Base-by-base conservation (phyloP, 2,329 filamentous ascomycete genomes). In the Fusarium agapanthi region DNA sequence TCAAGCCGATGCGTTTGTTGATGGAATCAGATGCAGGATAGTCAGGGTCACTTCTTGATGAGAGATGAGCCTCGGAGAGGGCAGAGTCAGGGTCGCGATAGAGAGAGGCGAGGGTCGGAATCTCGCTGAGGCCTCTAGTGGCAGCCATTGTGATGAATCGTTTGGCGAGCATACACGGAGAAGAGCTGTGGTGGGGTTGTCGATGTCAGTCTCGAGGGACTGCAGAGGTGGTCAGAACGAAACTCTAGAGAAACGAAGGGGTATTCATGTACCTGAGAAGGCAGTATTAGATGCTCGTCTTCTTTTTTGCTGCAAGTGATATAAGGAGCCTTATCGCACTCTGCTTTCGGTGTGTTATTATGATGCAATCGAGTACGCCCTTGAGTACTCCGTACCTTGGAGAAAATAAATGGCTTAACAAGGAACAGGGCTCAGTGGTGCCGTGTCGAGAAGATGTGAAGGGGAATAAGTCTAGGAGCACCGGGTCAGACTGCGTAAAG, bases 1-100 rank as follows among this genome's bases (percentile, higher is more conserved):
- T 86, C 41, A 95, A 84, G 50, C 88, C 89, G 76, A 98, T 87
- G 71, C 89, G 90, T 79, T 89, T 83, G 84, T 97, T 97, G 83
- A 93, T 84, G 15, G 81, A 75, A 62, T 86, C 80, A n/a, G 87
- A 89, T 9, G 43, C 73, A 28, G 54, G 58, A 75, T 43, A 73
- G 72, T 40, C 26, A 11, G 58, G 61, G 7, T 45, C 20, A 34
- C 15, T 34, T 9, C 26, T 40, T 11, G 41, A 50, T 16, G 47
- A 38, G 32, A 57, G 43, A n/a, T 44, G 35, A 24, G 53, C 45
- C 14, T 58, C 37, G 38, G 79, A 28, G 22, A 72, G 73, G 48
- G 48, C 57, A 71, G 76, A 67, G 34, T 50, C 28, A 20, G 65
- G 35, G 14, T 72, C 56, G 13, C 58, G 30, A 85, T 95, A 96